phyloP scores from a whole-genome alignment of 768 basidiomycete species.

The Termitomyces sp. region DNA sequence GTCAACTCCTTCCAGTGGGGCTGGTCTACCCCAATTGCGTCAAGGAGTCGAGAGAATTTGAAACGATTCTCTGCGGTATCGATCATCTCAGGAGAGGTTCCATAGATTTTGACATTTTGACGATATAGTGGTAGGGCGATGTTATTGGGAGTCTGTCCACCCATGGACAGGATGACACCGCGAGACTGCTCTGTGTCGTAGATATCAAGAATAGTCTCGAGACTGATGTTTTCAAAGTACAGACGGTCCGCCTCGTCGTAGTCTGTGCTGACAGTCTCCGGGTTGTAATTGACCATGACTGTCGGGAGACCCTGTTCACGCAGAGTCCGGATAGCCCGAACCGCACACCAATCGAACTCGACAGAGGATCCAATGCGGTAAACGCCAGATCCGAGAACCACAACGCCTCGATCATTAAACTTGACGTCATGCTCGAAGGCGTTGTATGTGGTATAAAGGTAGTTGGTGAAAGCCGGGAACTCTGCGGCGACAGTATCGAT shows the following conservation, averaged over 20 bases:
- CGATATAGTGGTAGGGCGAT: conserved; percentile 94
- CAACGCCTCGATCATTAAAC: conserved; percentile 90
- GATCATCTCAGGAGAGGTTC: conserved; percentile 99
- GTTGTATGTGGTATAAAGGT: conserved; percentile 97
- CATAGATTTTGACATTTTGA: conserved; percentile 97
- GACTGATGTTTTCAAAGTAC: conserved; percentile 97
- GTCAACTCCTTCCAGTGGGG: conserved; percentile 96
- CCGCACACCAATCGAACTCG: conserved; percentile 99
- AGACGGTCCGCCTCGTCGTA: conserved; percentile 98
- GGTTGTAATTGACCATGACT: conserved; percentile 99
- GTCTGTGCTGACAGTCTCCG: conserved; percentile 98
- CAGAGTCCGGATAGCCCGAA: conserved; percentile 92
- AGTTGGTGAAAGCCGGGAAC: conserved; percentile 98
- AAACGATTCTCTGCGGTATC: conserved; percentile 98
- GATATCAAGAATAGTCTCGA: conserved; percentile 95
- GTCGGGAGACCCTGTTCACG: conserved; percentile 93
- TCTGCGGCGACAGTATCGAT: conserved; percentile 99
- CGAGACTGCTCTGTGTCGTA: conserved; percentile 87
- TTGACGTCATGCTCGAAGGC: conserved; percentile 88
- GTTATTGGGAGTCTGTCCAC: conserved; percentile 98
- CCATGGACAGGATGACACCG: conserved; percentile 96
- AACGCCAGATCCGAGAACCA: conserved; percentile 97
- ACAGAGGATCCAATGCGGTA: conserved; percentile 99
- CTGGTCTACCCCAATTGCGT: conserved; percentile 98
- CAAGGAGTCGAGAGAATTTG: conserved; percentile 97